Base-by-base conservation (phyloP, 2,329 filamentous ascomycete species). In the Fusarium stilboides region DNA sequence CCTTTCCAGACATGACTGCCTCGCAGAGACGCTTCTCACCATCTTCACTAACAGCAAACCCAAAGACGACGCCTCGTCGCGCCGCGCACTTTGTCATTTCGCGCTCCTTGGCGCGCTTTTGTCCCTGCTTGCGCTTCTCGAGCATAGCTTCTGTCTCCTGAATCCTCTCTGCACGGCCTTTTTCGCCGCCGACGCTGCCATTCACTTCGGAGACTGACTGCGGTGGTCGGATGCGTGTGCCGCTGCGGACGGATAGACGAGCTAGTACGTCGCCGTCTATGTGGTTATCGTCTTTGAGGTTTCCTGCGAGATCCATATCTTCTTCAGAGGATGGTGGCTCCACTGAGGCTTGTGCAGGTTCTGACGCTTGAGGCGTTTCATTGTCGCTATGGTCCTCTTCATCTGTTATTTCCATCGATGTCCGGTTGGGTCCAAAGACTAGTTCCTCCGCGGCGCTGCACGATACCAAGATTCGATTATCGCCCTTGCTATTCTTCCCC, bases 11-110 rank as follows among this genome's bases (percentile, higher is more conserved):
- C 86, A 89, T 88, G 4, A 89, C 78, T 9, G 87, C 87, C 75
- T 90, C 88, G 59, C 87, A 89, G 67, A 85, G 83, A 57, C 81
- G 80, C 19, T 59, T 64, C 31, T 52, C 58, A 1, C 56, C 67
- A n/a, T 44, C 39, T 2, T 63, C 63, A 2, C 60, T 68, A 0
- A 73, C 57, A 5, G 72, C 55, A 33, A 88, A 82, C 2, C 87
- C 86, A 77, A 89, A 88, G 0, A 86, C 86, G 58, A 86, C 86
- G 3, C 84, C 85, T 22, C 89, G 82, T 70, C 90, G 85, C 3
- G 90, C 90, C 0, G 88, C 89, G n/a, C 85, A 85, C 28, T 86
- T 83, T 46, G 91, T 84, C 79, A 89, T 82, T 74, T 92, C 89
- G 24, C 85, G 81, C 69, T 84, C 83, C 6, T 84, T 76, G 5